Conservation (phyloP, 2,329 filamentous ascomycete species). For the Colletotrichum sp. region DNA sequence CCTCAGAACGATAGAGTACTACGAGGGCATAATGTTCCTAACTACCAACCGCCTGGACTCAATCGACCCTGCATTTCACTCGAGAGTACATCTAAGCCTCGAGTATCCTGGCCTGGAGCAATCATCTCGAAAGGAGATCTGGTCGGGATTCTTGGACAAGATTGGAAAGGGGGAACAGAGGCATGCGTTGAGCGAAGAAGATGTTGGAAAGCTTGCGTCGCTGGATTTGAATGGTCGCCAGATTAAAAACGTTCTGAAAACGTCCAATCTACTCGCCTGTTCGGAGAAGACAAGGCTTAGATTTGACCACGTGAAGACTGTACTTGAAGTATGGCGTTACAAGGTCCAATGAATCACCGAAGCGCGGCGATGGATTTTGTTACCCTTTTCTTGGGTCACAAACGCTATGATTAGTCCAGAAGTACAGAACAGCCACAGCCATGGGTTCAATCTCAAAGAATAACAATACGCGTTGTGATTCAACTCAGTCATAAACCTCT, state of each 20-base stretch:
- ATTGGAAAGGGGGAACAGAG: not conserved
- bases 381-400: not conserved
- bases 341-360: not conserved
- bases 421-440: not conserved
- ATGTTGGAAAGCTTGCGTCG: not conserved
- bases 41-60: conserved; percentile 43
- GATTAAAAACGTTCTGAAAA: not conserved
- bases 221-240: not conserved
- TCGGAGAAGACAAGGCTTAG: not conserved
- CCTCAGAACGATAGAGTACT: conserved; percentile 39
- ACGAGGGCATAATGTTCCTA: conserved; percentile 38
- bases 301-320: not conserved
- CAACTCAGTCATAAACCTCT: rapidly evolving
- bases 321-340: not conserved
- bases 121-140: not conserved
- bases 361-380: not conserved
- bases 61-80: conserved; percentile 35
- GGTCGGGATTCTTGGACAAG: not conserved
- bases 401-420: not conserved
- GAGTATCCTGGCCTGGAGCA: not conserved
- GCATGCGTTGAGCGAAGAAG: not conserved
- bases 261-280: not conserved
- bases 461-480: not conserved
- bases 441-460: not conserved
- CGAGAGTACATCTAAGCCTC: not conserved